These are phyloP conservation scores for Cladophialophora exuberans DNA, from an alignment of 2,329 filamentous ascomycete genomes.

Conservation along the genomic window DNA sequence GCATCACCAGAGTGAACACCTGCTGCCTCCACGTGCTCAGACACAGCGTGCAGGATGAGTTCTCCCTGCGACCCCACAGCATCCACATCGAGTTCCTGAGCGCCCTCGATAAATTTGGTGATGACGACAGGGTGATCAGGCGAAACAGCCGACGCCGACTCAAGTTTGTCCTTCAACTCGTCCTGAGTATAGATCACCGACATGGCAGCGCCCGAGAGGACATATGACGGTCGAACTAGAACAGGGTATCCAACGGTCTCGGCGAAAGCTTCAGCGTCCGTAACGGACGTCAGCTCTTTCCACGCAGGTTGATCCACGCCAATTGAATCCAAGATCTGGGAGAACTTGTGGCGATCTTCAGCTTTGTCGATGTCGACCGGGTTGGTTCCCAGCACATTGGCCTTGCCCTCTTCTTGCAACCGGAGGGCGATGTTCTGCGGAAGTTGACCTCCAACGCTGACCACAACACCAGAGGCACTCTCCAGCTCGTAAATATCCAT, in stretches of 20 bases:
- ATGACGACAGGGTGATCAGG: conserved; percentile 98
- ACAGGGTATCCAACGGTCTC: conserved; percentile 88
- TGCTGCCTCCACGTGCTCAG: conserved; percentile 94
- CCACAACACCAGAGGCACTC: conserved; percentile 80
- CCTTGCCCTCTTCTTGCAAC: conserved; percentile 86
- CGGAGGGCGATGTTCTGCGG: conserved; percentile 97
- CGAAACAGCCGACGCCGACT: conserved; percentile 85
- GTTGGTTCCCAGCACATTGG: conserved; percentile 89
- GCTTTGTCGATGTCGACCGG: conserved; percentile 96
- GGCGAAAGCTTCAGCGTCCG: conserved; percentile 86
- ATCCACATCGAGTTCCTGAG: conserved; percentile 94
- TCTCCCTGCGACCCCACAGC: conserved; percentile 86
- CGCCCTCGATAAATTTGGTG: conserved; percentile 96
- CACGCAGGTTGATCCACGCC: conserved; percentile 96
- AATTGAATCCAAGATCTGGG: conserved; percentile 93
- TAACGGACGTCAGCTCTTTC: conserved; percentile 92
- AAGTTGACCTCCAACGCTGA: conserved; percentile 93
- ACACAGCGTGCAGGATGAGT: conserved; percentile 87
- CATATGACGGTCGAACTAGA: conserved; percentile 90
- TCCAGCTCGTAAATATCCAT: conserved; percentile 99
- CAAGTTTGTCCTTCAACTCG: conserved; percentile 92
- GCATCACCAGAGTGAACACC: conserved; percentile 98
- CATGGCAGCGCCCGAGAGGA: conserved; percentile 97
- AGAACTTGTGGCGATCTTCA: conserved; percentile 98
- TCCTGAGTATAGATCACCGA: conserved; percentile 87